phyloP scores from a whole-genome alignment of 306 rosid genomes.

The Prunus mume region DNA sequence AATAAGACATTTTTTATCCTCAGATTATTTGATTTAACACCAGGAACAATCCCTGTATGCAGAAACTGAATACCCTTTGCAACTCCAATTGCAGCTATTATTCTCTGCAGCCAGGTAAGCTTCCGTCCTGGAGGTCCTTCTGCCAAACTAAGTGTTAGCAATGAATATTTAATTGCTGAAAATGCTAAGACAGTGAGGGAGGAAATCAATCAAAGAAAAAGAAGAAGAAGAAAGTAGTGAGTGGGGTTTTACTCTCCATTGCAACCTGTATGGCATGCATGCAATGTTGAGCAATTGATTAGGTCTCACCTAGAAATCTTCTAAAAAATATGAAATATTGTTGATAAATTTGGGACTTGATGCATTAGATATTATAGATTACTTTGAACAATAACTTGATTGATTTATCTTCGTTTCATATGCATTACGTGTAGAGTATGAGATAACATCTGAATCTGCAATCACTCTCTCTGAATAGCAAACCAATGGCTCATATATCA shows the following conservation, averaged over 20 bases:
- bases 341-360: neutral
- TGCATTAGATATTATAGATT: neutral
- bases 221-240: neutral
- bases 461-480: neutral
- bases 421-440: no score
- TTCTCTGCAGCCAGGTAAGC: constrained; percentile 82
- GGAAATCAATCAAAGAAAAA: neutral
- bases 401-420: neutral
- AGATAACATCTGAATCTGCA: neutral
- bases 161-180: neutral
- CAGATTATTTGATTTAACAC: constrained; percentile 68
- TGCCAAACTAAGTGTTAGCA: constrained; percentile 35
- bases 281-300: neutral
- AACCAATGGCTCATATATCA: neutral
- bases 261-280: neutral
- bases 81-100: constrained; percentile 78
- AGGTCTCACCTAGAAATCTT: neutral
- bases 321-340: neutral
- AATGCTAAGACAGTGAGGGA: neutral
- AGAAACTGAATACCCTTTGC: constrained; percentile 87
- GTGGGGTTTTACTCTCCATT: neutral
- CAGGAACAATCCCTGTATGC: constrained; percentile 94
- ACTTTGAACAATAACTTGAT: neutral
- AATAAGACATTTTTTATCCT: constrained; percentile 78
- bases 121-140: constrained; percentile 48